Base-by-base conservation (phyloP, 73 alveolate genomes). In the Urostyla sp. region DNA sequence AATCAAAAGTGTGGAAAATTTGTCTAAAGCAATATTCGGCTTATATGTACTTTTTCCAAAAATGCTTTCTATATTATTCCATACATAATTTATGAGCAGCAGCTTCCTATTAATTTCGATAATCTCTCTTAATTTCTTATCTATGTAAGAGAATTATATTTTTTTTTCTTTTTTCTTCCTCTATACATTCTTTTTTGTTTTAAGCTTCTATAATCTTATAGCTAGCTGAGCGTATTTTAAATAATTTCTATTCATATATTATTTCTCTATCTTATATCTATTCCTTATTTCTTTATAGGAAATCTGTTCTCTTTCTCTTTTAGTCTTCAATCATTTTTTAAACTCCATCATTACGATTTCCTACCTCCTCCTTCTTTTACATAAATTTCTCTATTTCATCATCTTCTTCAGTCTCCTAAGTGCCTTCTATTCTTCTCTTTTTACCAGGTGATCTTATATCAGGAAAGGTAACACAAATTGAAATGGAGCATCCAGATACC, bases 21-120 rank as follows among this genome's bases (percentile, higher is more conserved):
- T 63, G 79, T 31, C 44, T 63, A n/a, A n/a, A n/a, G n/a, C 79
- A 63, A 21, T 60, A 63, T 63, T 23, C 44, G 45, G 57, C 50
- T 13, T 13, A 60, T 63, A 63, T 63, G 31, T 34, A 37, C 28
- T 34, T 63, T 6, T 43, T 46, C 58, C 60, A 63, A n/a, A 43
- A 57, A 37, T 8, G 44, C 35, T 63, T 63, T 1, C 79, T 5
- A 1, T 10, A 24, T 43, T 37, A 13, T 63, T 63, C 79, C 60
- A 37, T 20, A 21, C 60, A 43, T 0, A 24, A 13, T 24, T 63
- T 13, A 38, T 43, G 37, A 7, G 79, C 79, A 0, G 2, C 15
- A 27, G 37, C 1, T 6, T 63, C 2, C 79, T 43, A 43, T 63
- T 63, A 38, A 1, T 18, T 34, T 10, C 79, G 7, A 21, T 63